phyloP scores from a whole-genome alignment of 1,139 yeast species.

The Geotrichum europaeum region DNA sequence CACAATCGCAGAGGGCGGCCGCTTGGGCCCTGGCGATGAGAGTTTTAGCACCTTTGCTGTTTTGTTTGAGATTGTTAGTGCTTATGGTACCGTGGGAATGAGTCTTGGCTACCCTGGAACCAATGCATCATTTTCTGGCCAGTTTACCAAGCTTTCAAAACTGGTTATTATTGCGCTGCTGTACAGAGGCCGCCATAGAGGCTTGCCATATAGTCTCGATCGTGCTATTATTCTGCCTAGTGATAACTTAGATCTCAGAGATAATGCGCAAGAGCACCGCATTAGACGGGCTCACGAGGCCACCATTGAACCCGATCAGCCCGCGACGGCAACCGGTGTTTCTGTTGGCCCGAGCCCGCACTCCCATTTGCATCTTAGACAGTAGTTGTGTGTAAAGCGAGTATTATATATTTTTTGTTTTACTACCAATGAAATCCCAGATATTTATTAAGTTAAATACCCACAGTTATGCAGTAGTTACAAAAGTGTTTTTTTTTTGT shows the following conservation, averaged over 20 bases:
- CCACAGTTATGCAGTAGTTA: not conserved
- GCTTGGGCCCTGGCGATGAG: slow-evolving; percentile 42
- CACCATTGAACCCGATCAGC: not conserved
- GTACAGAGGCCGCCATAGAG: slow-evolving; percentile 95
- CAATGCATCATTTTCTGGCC: slow-evolving; percentile 63
- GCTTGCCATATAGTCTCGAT: slow-evolving; percentile 87
- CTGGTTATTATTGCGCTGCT: slow-evolving; percentile 81
- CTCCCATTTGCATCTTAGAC: not conserved
- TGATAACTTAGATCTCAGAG: slow-evolving; percentile 61
- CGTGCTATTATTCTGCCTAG: slow-evolving; percentile 88
- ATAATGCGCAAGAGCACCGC: slow-evolving; percentile 38
- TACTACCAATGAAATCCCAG: not conserved
- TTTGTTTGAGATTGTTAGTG: slow-evolving; percentile 84
- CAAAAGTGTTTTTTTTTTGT: not conserved
- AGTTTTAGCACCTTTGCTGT: slow-evolving; percentile 64
- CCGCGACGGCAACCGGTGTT: not conserved
- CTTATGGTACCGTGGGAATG: slow-evolving; percentile 93
- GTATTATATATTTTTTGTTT: not conserved
- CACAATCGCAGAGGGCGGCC: slow-evolving; percentile 75
- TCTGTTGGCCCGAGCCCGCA: not conserved
- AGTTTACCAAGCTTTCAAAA: slow-evolving; percentile 69
- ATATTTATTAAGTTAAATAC: not conserved
- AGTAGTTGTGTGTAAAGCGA: not conserved
- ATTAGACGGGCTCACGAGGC: slow-evolving; percentile 23
- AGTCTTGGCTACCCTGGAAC: slow-evolving; percentile 73